Base-by-base conservation (phyloP, 129 eudicot genomes). In the Escallonia rubra region DNA sequence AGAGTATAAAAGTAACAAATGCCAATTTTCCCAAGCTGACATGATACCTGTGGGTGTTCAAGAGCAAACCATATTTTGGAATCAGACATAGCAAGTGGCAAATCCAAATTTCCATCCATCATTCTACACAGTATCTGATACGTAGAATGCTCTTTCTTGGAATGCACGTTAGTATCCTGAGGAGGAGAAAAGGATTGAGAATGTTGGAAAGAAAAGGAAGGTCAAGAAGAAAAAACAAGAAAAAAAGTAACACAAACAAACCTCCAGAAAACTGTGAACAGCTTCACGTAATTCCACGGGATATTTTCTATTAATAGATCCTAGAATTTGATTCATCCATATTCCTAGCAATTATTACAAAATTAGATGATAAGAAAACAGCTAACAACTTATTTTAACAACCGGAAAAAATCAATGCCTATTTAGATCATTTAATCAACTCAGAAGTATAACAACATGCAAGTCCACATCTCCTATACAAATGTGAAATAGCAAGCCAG, bases 21-120 rank as follows among this genome's bases (percentile, higher is more conserved):
- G 34, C 34, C 34, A 23, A 23, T 23, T 23, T 23, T 23, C 34
- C 34, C 34, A 1, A 23, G 34, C 34, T 23, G 34, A 23, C 34
- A 23, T 13, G 52, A 45, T 84, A 90, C 97, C 96, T 86, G 85
- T 10, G 96, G 88, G 75, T 89, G 95, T 76, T 92, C 95, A 59
- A 92, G 82, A 14, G 85, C 95, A 78, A 92, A 89, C 93, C 92
- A 82, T 51, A 84, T 67, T 70, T 82, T 92, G 63, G 89, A 77
- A 74, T 89, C 86, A 38, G 86, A 78, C 49, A 68, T 60, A 45
- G 59, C 82, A 71, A 54, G 12, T 53, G 89, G 76, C n/a, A 75
- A 64, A 23, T 77, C 85, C 74, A 75, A 55, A 45, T 76, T 76
- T 62, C 86, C 91, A 73, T 84, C 90, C 44, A 92, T 70, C 69